Percentiles rank a stretch among this genome's conserved stretches.
Evolutionary conservation across 2,329 filamentous ascomycete genomes (phyloP).

Genomic region (Dactylellina drechsleri): DNA sequence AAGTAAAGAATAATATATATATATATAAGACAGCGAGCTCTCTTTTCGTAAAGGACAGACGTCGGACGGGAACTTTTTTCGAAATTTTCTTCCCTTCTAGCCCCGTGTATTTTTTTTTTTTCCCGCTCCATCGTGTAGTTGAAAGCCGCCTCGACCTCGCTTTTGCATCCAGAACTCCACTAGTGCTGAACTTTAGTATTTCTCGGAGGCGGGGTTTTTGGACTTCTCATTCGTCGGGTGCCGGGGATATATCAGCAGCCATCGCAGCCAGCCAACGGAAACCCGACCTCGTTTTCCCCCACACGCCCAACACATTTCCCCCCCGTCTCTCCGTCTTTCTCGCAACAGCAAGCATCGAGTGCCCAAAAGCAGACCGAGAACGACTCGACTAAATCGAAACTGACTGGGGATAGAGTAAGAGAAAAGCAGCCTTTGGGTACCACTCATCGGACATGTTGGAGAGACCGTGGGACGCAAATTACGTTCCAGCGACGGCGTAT

Average conservation of each 20-base stretch:
- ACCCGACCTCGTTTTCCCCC: constrained; percentile 17
- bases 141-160: neutral
- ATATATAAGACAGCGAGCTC: too few relatives aligned
- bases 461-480: constrained; percentile 55
- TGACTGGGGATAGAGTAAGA: constrained; percentile 37
- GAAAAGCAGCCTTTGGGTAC: constrained; percentile 28
- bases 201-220: constrained; percentile 29
- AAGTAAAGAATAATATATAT: too few relatives aligned
- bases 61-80: constrained; percentile 18
- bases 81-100: neutral
- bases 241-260: constrained; percentile 1
- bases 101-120: constrained; percentile 3
- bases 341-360: constrained; percentile 16
- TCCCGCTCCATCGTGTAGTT: neutral
- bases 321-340: neutral
- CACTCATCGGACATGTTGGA: constrained; percentile 53
- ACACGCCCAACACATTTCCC: constrained; percentile 48
- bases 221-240: neutral
- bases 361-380: constrained; percentile 8
- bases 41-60: constrained; percentile 24
- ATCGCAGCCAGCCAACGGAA: neutral
- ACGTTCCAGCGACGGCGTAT: constrained; percentile 54
- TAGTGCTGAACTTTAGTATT: neutral
- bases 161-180: constrained; percentile 1
- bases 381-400: neutral